Percentiles rank a stretch among this genome's conserved stretches.
Evolutionary conservation across 257 asterid species (phyloP).

Genomic region (Leonotis leonurus): DNA sequence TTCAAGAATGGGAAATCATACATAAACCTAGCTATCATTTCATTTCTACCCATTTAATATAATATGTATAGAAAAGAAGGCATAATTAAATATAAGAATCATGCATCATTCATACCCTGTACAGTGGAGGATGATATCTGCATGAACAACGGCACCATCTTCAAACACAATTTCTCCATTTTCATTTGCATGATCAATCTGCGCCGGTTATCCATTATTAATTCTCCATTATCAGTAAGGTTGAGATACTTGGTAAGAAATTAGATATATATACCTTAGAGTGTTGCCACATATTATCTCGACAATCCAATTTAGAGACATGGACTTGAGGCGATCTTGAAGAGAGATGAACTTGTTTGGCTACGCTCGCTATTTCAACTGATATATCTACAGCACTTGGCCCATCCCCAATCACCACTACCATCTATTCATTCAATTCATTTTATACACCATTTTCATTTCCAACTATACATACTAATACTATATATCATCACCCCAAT

Average conservation of each 20-base stretch:
- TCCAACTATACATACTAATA: background rate
- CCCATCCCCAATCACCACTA: constrained; percentile 58
- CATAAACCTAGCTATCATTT: constrained; percentile 29
- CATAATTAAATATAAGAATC: too few species aligned
- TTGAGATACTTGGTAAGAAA: too few species aligned
- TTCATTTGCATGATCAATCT: constrained; percentile 37
- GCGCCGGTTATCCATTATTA: too few species aligned
- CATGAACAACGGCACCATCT: constrained; percentile 43
- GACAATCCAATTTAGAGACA: constrained; percentile 23
- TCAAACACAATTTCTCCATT: constrained; percentile 45
- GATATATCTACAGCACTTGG: constrained; percentile 54
- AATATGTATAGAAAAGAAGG: background rate
- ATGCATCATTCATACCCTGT: constrained; percentile 36
- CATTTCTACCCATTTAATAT: too few species aligned
- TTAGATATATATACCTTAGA: constrained; percentile 5
- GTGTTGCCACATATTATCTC: constrained; percentile 31
- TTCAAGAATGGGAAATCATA: constrained; percentile 46
- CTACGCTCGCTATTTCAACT: constrained; percentile 33
- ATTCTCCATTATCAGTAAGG: too few species aligned
- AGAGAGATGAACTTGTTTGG: constrained; percentile 60
- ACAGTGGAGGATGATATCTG: constrained; percentile 51
- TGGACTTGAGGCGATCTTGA: constrained; percentile 27
- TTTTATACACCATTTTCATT: background rate
- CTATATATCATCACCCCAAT: too few species aligned
- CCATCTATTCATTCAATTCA: constrained; percentile 28